Percentiles rank a stretch among this genome's conserved stretches.
These are phyloP conservation scores for Zygoascus ofunaensis DNA, from an alignment of 805 yeast genomes.

Conservation along the genomic window DNA sequence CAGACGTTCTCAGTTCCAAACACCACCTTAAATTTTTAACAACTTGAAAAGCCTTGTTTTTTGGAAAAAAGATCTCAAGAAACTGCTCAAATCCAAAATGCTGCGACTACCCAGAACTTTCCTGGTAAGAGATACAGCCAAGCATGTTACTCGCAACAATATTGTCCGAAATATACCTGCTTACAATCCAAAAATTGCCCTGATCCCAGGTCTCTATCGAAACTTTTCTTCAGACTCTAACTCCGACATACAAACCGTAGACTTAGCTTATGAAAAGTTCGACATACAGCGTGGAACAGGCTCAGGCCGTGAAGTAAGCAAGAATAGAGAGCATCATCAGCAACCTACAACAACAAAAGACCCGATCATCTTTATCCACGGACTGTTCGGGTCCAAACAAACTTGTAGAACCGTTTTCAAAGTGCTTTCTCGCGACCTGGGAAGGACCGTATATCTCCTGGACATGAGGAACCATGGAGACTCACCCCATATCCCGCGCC, in stretches of 20 bases:
- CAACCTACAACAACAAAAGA: not conserved
- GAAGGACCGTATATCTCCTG: slow-evolving; percentile 25
- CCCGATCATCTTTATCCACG: slow-evolving; percentile 78
- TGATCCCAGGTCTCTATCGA: too few relatives aligned
- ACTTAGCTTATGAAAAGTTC: slow-evolving; percentile 1
- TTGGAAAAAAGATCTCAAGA: too few relatives aligned
- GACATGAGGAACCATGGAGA: slow-evolving; percentile 89
- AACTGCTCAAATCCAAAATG: too few relatives aligned
- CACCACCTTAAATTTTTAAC: too few relatives aligned
- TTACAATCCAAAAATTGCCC: too few relatives aligned
- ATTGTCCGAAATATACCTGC: too few relatives aligned
- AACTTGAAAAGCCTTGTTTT: too few relatives aligned
- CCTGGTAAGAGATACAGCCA: too few relatives aligned
- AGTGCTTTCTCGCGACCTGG: slow-evolving; percentile 29
- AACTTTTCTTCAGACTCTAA: too few relatives aligned
- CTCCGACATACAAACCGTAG: not conserved
- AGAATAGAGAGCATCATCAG: not conserved
- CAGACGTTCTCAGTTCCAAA: too few relatives aligned
- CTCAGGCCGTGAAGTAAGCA: not conserved
- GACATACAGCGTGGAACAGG: not conserved
- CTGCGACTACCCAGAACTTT: too few relatives aligned
- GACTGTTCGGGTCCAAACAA: slow-evolving; percentile 75
- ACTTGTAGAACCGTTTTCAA: slow-evolving; percentile 77
- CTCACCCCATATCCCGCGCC: slow-evolving; percentile 67
- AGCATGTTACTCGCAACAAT: too few relatives aligned